Conservation (phyloP, 108 stramenopile species). For the Pseudonitzschia multiseries region DNA sequence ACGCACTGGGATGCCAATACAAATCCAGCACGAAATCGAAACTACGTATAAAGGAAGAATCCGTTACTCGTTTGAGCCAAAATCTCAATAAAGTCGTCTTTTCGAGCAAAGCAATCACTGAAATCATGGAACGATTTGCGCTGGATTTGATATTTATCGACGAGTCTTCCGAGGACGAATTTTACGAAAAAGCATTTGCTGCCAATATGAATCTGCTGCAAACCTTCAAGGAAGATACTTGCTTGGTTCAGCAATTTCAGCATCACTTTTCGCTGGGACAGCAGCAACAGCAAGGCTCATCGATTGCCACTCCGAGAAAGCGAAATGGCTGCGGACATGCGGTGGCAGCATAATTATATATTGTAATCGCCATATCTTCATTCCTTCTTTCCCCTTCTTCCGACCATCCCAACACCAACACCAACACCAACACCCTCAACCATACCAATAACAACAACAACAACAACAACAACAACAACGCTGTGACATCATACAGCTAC, state of each 20-base stretch:
- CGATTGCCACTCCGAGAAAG: background rate
- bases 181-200: background rate
- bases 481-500: no score
- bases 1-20: background rate
- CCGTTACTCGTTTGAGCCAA: background rate
- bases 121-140: background rate
- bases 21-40: conserved; percentile 6
- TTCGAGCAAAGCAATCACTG: background rate
- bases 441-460: no score
- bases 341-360: background rate
- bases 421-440: no score
- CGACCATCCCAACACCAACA: no score
- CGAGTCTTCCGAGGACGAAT: background rate
- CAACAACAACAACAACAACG: no score
- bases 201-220: background rate
- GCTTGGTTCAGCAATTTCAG: conserved; percentile 1
- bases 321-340: background rate
- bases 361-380: background rate
- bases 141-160: background rate
- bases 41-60: background rate
- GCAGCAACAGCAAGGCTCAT: background rate
- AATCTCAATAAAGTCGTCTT: background rate
- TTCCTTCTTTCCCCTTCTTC: no score
- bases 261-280: background rate
- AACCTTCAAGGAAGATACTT: background rate